Base-by-base conservation (phyloP, 2,329 filamentous ascomycete species). In the Corynespora cassiicola region DNA sequence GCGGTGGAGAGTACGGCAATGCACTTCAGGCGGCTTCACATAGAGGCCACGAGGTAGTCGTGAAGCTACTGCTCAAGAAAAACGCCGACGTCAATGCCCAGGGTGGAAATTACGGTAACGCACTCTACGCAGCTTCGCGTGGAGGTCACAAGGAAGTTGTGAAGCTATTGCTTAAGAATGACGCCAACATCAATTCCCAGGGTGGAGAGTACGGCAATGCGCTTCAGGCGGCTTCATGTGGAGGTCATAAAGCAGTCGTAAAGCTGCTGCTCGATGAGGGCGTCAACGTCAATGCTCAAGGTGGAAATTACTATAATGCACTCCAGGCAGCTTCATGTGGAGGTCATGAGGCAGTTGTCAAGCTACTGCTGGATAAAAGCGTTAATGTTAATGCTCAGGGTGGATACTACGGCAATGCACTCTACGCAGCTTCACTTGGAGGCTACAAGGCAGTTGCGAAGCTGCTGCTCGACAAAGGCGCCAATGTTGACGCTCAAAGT, bases 151-250 rank as follows among this genome's bases (percentile, higher is more conserved):
- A 29, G 23, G 20, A n/a, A 11, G 14, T 24, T 41, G 22, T 16
- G 26, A 11, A 35, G 21, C 9, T 14, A 10, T 12, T 66, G 41
- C 25, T 28, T 7, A 14, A 28, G 7, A 35, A 31, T 63, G 65
- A 65, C 11, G 33, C 33, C 22, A 14, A 28, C 7, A 14, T 14
- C 15, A 28, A 28, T 14, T n/a, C 25, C 7, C 7, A 28, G 12
- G 12, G 12, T 28, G 25, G 12, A 28, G n/a, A n/a, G n/a, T 14
- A 8, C 25, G 25, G 12, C 25, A 28, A 14, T 14, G 25, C 25
- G 7, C 25, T 28, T 14, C 12, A 28, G 7, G 25, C 25, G 7
- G 25, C 25, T 7, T 28, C 25, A 28, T 7, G 15, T 7, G 7
- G 25, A 14, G 25, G 25, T 14, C 12, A 28, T 14, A 7, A 14